phyloP scores from a whole-genome alignment of 106 monocot species.

The Acorus gramineus region DNA sequence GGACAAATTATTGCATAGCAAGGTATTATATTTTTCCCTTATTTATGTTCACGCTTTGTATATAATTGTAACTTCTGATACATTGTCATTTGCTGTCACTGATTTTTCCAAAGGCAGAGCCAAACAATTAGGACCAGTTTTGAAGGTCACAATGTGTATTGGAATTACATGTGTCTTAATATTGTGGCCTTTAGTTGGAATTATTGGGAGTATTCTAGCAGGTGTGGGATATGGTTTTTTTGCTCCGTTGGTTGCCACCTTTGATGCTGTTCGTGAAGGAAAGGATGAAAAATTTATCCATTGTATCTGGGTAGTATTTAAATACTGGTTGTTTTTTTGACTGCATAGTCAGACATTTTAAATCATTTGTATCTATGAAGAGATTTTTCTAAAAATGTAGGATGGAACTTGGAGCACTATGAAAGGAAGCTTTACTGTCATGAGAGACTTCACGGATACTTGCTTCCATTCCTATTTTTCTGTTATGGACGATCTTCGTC shows the following conservation, averaged over 20 bases:
- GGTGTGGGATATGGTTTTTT: constrained; percentile 78
- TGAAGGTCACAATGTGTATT: constrained; percentile 52
- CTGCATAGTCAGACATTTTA: neutral
- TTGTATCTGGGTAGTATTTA: constrained; percentile 54
- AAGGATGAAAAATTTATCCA: constrained; percentile 49
- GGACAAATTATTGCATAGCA: constrained; percentile 70
- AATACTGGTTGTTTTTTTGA: neutral
- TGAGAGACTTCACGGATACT: constrained; percentile 77
- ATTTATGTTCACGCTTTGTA: neutral
- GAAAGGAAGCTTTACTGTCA: constrained; percentile 62
- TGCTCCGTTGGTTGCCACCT: constrained; percentile 70
- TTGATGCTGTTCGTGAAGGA: constrained; percentile 91
- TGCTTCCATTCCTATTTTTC: constrained; percentile 91
- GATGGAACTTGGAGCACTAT: constrained; percentile 95
- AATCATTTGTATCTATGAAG: constrained; percentile 4
- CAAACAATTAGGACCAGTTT: constrained; percentile 64
- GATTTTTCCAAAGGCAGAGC: constrained; percentile 39
- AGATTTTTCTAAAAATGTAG: constrained; percentile 18
- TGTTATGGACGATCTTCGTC: constrained; percentile 63
- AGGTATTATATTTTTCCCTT: constrained; percentile 31
- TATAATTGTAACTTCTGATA: neutral
- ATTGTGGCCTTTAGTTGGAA: constrained; percentile 51
- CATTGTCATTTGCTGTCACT: constrained; percentile 5
- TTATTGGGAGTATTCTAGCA: constrained; percentile 52
- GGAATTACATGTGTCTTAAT: constrained; percentile 27